These are phyloP conservation scores for Fagopyrum tataricum DNA, from an alignment of 148 eudicot species.

Conservation along the genomic window DNA sequence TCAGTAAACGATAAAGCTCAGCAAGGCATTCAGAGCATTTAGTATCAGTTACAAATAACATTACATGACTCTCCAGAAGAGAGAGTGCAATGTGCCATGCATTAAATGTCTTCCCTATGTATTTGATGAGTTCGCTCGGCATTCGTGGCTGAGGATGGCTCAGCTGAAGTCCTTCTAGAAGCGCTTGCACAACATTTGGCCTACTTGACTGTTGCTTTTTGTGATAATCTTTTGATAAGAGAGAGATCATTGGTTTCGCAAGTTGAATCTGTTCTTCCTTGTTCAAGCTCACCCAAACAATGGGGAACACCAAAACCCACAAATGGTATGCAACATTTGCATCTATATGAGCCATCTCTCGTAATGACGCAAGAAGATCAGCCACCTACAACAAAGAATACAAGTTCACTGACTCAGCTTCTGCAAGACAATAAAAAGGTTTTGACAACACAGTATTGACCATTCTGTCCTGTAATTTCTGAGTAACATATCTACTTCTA, in stretches of 20 bases:
- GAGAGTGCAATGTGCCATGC: slow-evolving; percentile 98
- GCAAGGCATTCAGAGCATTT: slow-evolving; percentile 96
- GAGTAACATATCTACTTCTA: neutral
- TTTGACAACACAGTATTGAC: neutral
- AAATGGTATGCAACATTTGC: slow-evolving; percentile 97
- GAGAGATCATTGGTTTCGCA: slow-evolving; percentile 92
- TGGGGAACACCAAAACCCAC: slow-evolving; percentile 98
- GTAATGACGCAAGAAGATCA: slow-evolving; percentile 83
- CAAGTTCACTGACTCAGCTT: neutral
- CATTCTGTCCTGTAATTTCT: neutral
- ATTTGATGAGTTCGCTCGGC: slow-evolving; percentile 97
- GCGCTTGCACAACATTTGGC: slow-evolving; percentile 98
- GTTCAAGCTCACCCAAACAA: slow-evolving; percentile 95
- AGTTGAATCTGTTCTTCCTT: slow-evolving; percentile 93
- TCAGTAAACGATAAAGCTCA: slow-evolving; percentile 91
- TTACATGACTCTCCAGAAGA: slow-evolving; percentile 95
- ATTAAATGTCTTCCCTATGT: slow-evolving; percentile 94
- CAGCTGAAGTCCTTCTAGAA: slow-evolving; percentile 93
- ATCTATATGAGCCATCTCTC: slow-evolving; percentile 98
- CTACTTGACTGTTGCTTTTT: slow-evolving; percentile 83
- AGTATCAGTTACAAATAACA: slow-evolving; percentile 81
- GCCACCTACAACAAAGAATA: slow-evolving; percentile 52
- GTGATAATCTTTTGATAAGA: slow-evolving; percentile 91
- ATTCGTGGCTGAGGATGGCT: slow-evolving; percentile 99
- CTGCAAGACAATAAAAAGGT: neutral